Evolutionary conservation across 2,329 filamentous ascomycete species (phyloP), one percentile per base, ranked within the genome.

Genomic region (Ceratocystis alfenasii): DNA sequence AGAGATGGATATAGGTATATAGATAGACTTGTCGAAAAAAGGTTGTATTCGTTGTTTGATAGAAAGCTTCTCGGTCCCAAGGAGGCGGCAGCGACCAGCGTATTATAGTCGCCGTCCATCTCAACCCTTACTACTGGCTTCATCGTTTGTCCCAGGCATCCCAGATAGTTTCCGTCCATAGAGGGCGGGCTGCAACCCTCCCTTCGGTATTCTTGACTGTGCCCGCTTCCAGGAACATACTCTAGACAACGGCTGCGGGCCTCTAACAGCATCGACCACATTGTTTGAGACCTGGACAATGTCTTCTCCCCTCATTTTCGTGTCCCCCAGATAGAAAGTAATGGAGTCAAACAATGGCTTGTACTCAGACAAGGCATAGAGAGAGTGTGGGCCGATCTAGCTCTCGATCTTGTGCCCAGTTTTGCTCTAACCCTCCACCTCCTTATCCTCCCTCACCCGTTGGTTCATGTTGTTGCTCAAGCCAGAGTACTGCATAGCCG

Each of bases 211-310:
- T 36, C 15, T 59, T n/a, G 28, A n/a, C 55, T 20, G 17, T 25
- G 8, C 55, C 55, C 55, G 55, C 55, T 22, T 59, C 55, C 17
- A 59, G 55, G 55, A 59, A 59, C 55, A 59, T 10, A n/a, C 55
- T 30, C 25, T n/a, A 59, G 28, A 59, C 55, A 36, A 36, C 15
- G 28, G 12, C 28, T 30, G n/a, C n/a, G 30, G 28, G 55, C 30
- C 4, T 59, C 55, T 36, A 20, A 59, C 6, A 8, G 55, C 17
- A 30, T 59, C 30, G 53, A 30, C 28, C 28, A 30, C 53, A 5
- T 33, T 57, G 53, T 57, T 57, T 57, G 53, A 57, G 53, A 57
- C 53, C 30, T 33, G 53, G 28, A 17, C 28, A 30, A 6, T 15
- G 25, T 57, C 6, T 17, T 3, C 53, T 22, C 30, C 53, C 28